These are phyloP conservation scores for Paramecium pentaurelia DNA, from an alignment of 73 alveolate genomes.

Conservation along the genomic window DNA sequence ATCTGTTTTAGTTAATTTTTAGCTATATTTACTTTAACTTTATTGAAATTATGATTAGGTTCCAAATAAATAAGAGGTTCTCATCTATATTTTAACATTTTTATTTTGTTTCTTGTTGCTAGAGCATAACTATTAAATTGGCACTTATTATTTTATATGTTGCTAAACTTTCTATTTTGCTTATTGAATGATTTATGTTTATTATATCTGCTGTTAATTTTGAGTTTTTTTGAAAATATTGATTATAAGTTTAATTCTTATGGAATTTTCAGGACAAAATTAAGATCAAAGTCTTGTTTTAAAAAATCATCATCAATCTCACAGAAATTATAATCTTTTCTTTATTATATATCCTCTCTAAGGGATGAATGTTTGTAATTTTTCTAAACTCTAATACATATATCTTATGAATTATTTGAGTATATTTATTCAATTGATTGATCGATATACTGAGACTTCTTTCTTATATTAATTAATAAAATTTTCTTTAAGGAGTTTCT, in stretches of 20 bases:
- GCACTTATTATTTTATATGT: neutral
- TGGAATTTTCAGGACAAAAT: neutral
- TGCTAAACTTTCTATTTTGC: neutral
- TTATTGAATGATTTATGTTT: neutral
- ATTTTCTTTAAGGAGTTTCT: neutral
- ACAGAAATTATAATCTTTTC: neutral
- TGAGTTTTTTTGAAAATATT: neutral
- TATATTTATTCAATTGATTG: neutral
- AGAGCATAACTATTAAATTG: neutral
- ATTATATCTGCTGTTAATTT: neutral
- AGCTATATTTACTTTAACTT: neutral
- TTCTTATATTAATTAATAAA: neutral
- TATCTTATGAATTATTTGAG: neutral
- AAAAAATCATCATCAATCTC: constrained; percentile 6
- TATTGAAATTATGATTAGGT: neutral
- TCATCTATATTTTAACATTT: neutral
- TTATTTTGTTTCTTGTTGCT: neutral
- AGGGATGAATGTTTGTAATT: neutral
- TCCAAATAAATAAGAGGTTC: neutral
- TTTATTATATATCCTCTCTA: neutral
- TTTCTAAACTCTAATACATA: neutral
- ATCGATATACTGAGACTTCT: neutral
- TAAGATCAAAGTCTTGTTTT: neutral
- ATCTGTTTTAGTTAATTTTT: neutral
- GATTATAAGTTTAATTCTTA: neutral